A percentile compares a stretch with the other conserved stretches of the same genome.
phyloP scores from a whole-genome alignment of 2,329 filamentous ascomycete genomes.

The Rugonectria rugulosa region DNA sequence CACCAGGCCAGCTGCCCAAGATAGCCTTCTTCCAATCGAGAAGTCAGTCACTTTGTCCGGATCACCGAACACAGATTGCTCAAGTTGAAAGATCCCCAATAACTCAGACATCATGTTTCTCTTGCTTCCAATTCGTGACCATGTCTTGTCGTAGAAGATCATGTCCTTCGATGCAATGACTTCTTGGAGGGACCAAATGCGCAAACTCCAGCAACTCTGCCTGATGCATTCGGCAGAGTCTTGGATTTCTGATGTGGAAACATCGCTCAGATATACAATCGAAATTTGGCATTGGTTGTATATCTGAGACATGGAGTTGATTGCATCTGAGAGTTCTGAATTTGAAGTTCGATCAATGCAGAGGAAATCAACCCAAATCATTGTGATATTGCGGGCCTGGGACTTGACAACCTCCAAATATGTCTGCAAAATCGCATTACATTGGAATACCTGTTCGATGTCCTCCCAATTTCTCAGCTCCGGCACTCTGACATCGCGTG shows the following conservation, averaged over 20 bases:
- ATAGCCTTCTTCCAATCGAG: neutral
- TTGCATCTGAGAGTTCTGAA: neutral
- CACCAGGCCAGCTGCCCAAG: neutral
- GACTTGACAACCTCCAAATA: no score
- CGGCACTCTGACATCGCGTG: no score
- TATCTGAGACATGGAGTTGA: slow-evolving; percentile 5
- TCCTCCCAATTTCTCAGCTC: no score
- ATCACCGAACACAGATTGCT: neutral
- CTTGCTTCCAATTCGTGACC: neutral
- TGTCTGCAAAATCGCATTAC: no score
- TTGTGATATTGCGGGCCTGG: neutral
- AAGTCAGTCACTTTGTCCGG: neutral
- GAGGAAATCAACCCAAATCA: neutral
- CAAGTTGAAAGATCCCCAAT: neutral
- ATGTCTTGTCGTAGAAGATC: neutral
- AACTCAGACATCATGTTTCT: neutral
- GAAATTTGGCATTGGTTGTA: neutral
- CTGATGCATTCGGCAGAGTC: neutral
- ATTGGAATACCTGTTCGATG: no score
- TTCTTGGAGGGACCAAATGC: neutral
- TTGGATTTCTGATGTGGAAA: no score
- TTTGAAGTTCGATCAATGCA: neutral
- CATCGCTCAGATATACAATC: neutral
- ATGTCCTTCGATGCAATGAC: neutral
- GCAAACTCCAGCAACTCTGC: neutral